Evolutionary conservation across 257 asterid species (phyloP), one percentile per base, ranked within the genome.

Genomic region (Solanum rostratum): DNA sequence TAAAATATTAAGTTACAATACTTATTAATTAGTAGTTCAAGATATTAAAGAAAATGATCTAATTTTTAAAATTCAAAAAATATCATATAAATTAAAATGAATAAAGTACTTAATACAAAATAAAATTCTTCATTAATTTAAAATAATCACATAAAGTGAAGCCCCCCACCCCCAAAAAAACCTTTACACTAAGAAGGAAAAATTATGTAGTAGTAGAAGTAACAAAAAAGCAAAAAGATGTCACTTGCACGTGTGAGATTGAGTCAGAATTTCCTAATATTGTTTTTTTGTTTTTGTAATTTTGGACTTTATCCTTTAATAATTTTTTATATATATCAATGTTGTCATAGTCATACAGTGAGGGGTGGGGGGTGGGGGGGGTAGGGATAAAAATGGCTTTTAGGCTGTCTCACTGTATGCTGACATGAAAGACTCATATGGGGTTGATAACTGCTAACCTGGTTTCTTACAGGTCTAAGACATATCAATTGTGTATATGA

Each of bases 361-460:
- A 3, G 54, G 85, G 5, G 20, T 1, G 60, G 8, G 10, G 1
- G 9, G 13, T 46, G 50, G 13, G 0, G 63, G 41, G 45, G 46
- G 78, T 52, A 46, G 80, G 85, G 65, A 0, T 66, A 8, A 39
- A 50, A 81, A 10, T 16, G 85, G 68, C 6, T 83, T 83, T 46
- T 83, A 83, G 85, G 80, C 66, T 83, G 85, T 83, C 80, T 73
- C 85, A 57, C 68, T 66, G 39, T 6, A 73, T 10, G 33, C 79
- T 83, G 85, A 83, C 85, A 83, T 19, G 85, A 83, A 66, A 66
- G 80, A 83, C 60, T 57, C 80, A 52, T 43, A 60, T 62, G 57
- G 85, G 55, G 85, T 62, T 62, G 50, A 69, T 66, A 76, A 27
- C 85, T 83, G 80, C 85, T 83, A 66, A 62, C 85, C 76, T 50